Conservation (phyloP, 495 filamentous ascomycete genomes). For the Podospora australis region DNA sequence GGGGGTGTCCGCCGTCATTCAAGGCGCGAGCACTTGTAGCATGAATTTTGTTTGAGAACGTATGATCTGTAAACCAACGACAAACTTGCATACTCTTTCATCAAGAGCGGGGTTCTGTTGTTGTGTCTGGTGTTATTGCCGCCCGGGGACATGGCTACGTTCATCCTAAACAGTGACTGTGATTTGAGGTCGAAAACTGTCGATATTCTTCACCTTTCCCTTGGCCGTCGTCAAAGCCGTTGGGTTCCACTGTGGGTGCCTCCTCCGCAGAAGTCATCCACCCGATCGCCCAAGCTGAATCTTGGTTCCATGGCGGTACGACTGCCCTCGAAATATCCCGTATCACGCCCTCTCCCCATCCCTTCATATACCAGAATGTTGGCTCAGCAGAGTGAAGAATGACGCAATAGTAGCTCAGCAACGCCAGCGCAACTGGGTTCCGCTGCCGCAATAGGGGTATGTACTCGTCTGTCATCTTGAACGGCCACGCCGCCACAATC, state of each 20-base stretch:
- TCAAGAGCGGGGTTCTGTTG: no score
- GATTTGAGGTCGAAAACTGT: no score
- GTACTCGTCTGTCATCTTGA: constrained; percentile 14
- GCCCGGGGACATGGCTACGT: no score
- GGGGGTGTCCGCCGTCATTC: no score
- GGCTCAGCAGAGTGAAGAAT: constrained; percentile 18
- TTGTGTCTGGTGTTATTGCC: no score
- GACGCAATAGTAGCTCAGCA: constrained; percentile 24
- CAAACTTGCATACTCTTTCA: no score
- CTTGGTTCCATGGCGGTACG: constrained; percentile 15
- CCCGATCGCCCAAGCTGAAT: constrained; percentile 17
- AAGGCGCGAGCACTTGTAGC: no score
- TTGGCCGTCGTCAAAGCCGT: neutral
- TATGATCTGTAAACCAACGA: no score
- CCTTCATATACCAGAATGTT: constrained; percentile 22
- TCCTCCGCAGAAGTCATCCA: no score
- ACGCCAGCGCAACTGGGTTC: constrained; percentile 18
- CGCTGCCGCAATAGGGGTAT: constrained; percentile 15
- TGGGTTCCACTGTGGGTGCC: neutral
- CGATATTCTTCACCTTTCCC: no score
- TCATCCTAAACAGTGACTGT: no score
- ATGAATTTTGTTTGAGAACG: no score
- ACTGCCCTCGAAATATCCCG: constrained; percentile 14
- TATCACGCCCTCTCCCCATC: constrained; percentile 18
- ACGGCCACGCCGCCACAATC: constrained; percentile 21